Conservation (phyloP, 2,329 filamentous ascomycete species). For the Aureobasidium vineae region DNA sequence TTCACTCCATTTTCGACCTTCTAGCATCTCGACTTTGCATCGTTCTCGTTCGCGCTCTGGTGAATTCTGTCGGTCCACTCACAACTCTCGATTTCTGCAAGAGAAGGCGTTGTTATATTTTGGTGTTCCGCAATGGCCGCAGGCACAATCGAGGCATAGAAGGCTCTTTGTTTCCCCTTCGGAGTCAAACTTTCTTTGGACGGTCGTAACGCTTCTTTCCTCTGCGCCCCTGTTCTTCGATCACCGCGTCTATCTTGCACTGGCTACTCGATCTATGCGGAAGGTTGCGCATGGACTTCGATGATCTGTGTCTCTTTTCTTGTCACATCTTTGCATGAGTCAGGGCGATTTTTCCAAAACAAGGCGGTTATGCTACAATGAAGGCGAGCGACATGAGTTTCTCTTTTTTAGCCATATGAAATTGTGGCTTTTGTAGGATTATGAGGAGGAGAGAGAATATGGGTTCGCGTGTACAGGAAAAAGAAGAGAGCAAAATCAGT, state of each 20-base stretch:
- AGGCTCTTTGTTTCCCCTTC: not conserved
- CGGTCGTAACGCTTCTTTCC: not conserved
- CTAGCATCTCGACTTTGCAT: not conserved
- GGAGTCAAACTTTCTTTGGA: not conserved
- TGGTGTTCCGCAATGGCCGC: not conserved
- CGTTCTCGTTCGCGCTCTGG: not conserved
- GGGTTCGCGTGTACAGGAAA: slow-evolving; percentile 21
- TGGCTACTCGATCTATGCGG: not conserved
- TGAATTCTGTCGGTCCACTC: not conserved
- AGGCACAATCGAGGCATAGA: not conserved
- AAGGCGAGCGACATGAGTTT: not conserved
- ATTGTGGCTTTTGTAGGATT: slow-evolving; percentile 14
- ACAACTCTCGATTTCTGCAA: not conserved
- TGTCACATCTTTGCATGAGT: not conserved
- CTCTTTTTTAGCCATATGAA: not conserved
- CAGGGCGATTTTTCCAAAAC: slow-evolving; percentile 3
- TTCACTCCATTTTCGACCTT: not conserved
- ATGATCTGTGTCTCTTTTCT: not conserved
- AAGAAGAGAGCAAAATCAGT: not conserved
- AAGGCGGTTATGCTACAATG: not conserved
- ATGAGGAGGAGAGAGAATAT: not conserved
- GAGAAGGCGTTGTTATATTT: not conserved
- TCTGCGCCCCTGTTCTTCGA: not conserved
- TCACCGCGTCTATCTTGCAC: not conserved
- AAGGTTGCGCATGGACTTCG: not conserved